phyloP scores from a whole-genome alignment of 164 flowering plant genomes.

The Aristolochia fimbriata region DNA sequence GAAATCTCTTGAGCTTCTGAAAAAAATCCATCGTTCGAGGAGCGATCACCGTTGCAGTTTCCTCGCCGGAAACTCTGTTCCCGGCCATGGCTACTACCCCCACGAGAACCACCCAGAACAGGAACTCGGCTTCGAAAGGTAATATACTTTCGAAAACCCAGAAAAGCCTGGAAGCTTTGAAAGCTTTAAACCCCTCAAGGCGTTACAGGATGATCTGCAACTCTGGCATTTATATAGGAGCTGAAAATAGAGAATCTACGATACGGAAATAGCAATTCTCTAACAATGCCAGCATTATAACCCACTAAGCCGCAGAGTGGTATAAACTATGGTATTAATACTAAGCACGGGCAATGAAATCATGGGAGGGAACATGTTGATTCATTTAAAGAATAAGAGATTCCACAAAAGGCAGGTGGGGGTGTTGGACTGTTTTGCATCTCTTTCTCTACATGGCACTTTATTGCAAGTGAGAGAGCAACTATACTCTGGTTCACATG shows the following conservation, averaged over 20 bases:
- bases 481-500: background rate
- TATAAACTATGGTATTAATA: background rate
- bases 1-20: slow-evolving; percentile 20
- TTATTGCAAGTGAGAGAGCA: too few relatives aligned
- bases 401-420: background rate
- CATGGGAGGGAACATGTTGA: background rate
- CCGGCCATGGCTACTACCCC: slow-evolving; percentile 6
- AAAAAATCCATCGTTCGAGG: background rate
- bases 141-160: background rate
- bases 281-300: too few relatives aligned
- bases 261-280: too few relatives aligned
- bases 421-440: slow-evolving; percentile 7
- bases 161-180: background rate
- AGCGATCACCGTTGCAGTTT: background rate
- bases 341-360: slow-evolving; percentile 3
- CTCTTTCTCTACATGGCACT: background rate
- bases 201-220: too few relatives aligned
- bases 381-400: background rate
- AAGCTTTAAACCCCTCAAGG: too few relatives aligned
- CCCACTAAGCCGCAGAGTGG: too few relatives aligned
- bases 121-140: background rate
- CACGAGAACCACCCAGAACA: background rate
- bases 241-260: too few relatives aligned
- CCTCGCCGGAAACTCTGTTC: slow-evolving; percentile 3
- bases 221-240: too few relatives aligned